A percentile compares a stretch with the other conserved stretches of the same genome.
These are phyloP conservation scores for Balamuthia mandrillaris DNA, from an alignment of 208 protist species.

Conservation along the genomic window DNA sequence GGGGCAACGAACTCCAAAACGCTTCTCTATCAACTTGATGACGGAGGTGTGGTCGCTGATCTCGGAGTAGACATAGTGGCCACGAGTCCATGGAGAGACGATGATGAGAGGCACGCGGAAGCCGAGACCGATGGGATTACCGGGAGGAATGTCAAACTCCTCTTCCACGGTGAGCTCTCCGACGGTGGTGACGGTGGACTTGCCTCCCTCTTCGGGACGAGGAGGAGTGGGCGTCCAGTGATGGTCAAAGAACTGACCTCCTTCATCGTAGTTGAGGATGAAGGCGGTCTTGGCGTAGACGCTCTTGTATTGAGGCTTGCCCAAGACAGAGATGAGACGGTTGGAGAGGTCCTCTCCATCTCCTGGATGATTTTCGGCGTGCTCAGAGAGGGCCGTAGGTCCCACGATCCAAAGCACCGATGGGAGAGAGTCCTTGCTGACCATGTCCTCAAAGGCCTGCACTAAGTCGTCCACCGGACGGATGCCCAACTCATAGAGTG, in stretches of 20 bases:
- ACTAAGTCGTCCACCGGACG: background rate
- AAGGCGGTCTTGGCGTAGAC: background rate
- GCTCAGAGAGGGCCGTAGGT: background rate
- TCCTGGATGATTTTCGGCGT: background rate
- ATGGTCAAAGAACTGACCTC: conserved; percentile 7
- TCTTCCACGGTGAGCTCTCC: background rate
- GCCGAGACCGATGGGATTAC: background rate
- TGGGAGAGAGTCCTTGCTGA: background rate
- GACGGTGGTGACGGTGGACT: background rate
- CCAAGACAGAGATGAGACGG: background rate
- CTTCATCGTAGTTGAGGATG: background rate
- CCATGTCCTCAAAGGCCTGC: background rate
- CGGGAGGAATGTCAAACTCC: too few relatives aligned
- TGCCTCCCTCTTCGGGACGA: too few relatives aligned
- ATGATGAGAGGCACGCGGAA: background rate
- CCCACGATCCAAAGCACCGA: background rate
- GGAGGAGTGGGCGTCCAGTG: background rate
- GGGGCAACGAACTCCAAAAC: too few relatives aligned
- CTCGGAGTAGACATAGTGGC: background rate
- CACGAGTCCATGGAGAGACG: background rate
- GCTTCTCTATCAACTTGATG: conserved; percentile 9
- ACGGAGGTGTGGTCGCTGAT: background rate
- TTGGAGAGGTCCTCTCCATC: background rate
- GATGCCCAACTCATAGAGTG: background rate
- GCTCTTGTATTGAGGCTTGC: background rate